Evolutionary conservation across 345 rosid genomes (phyloP).

Genomic region (Boechera divaricarpa): DNA sequence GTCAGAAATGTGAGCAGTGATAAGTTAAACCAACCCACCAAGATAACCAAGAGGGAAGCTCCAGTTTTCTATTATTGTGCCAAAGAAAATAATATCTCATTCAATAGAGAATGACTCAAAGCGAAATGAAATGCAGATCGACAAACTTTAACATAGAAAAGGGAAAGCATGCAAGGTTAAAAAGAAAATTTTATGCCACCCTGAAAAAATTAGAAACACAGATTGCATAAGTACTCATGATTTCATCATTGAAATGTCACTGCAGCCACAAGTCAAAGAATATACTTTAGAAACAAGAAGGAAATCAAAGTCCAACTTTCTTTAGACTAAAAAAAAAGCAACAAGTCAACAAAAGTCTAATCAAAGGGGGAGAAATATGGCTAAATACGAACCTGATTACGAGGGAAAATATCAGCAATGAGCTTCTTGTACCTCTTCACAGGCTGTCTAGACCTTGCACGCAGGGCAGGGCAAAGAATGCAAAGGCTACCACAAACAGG

Average conservation of each 20-base stretch:
- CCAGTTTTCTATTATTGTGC: neutral
- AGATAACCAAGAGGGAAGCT: constrained; percentile 14
- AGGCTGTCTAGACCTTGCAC: constrained; percentile 97
- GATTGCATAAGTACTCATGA: neutral
- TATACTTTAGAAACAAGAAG: neutral
- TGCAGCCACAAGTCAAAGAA: constrained; percentile 10
- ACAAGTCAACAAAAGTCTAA: neutral
- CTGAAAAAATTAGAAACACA: constrained; percentile 3
- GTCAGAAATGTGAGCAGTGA: constrained; percentile 38
- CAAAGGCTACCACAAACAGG: constrained; percentile 95
- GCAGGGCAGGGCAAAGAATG: constrained; percentile 79
- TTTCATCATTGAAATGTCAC: constrained; percentile 8
- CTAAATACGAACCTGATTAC: constrained; percentile 63
- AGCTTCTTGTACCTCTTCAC: constrained; percentile 99
- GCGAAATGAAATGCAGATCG: constrained; percentile 18
- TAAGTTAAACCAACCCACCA: neutral
- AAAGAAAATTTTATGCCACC: constrained; percentile 1
- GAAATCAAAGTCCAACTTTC: neutral
- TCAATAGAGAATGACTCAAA: constrained; percentile 16
- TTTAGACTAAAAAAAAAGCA: constrained; percentile 10
- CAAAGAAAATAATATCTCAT: neutral
- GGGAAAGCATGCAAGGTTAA: constrained; percentile 6
- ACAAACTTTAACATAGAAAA: neutral
- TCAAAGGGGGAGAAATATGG: neutral
- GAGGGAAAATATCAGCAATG: constrained; percentile 84